Evolutionary conservation across 2,329 filamentous ascomycete genomes (phyloP), one percentile per base, ranked within the genome.

Genomic region (Fusarium staphyleae): DNA sequence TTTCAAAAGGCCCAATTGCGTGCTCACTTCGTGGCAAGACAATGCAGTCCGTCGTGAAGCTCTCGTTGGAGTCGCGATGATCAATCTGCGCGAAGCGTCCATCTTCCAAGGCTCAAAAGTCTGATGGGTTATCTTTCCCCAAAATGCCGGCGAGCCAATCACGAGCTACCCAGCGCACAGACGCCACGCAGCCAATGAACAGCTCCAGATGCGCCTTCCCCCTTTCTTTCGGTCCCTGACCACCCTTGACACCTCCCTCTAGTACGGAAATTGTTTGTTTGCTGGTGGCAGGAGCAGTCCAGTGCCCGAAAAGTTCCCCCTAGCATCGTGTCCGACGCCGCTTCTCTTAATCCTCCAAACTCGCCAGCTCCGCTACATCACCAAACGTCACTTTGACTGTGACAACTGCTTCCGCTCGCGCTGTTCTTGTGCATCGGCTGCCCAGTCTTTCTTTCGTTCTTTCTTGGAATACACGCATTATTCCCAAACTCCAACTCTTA

Each of bases 211-310:
- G 65, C 70, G 69, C 70, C 68, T 76, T 75, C 74, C 76, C 76
- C 77, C 72, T 75, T 76, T 75, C 69, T 68, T 62, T 72, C 67
- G 56, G 69, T 66, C 73, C 74, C 72, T 75, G 72, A 54, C 58
- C 59, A 57, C 70, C 60, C 63, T 67, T 67, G 65, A 39, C 60
- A 69, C 69, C 66, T 70, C 66, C 68, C 70, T 69, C 62, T 62
- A 67, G 67, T 60, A 74, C 66, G 72, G 77, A 80, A 81, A 80
- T 80, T 81, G 75, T 77, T 62, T 75, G 69, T 73, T 74, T 77
- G 72, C 71, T 72, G 73, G 71, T 71, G 71, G 71, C 70, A 72
- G 70, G 71, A 72, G 64, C 52, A 63, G 66, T 55, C 63, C 69
- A 24, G 67, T 68, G 70, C 69, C 69, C 69, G 66, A 74, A 74